Evolutionary conservation across 352 stramenopile species (phyloP), one percentile per base, ranked within the genome.

Genomic region (Plasmopara muralis): DNA sequence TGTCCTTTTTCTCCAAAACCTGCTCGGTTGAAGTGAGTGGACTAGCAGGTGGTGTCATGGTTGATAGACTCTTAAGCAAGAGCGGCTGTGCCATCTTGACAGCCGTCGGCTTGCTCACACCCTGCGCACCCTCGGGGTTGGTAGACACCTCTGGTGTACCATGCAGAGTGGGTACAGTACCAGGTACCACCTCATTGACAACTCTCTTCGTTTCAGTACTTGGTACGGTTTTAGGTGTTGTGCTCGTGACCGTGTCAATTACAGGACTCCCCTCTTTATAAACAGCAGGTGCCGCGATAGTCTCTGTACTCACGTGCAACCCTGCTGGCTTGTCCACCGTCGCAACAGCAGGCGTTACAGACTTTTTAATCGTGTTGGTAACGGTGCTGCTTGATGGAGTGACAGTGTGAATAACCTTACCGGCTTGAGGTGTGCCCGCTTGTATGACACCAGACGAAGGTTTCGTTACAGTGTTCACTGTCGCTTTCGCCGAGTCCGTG

Each of bases 391-490:
- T 35, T 8, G 43, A 8, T 1, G 41, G 60, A 1, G 42, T 31
- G 7, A 50, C 31, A 12, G 57, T 56, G n/a, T 53, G 41, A 0
- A 40, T 48, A 15, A 30, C 37, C 6, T 41, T 55, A 4, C 39
- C 43, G 43, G 45, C 44, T 46, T 38, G 35, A 42, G 45, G 44
- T n/a, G 43, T 10, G 30, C 44, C 29, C 2, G 37, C 48, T 6
- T 58, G 52, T n/a, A 43, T 29, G 16, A 56, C 28, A 8, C 29
- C 40, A 9, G 34, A n/a, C 37, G 28, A 13, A 33, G 45, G 43
- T 14, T 53, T 53, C 8, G 35, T 16, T 12, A 16, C 13, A 6
- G 39, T 35, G 18, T 16, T 43, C 4, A n/a, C 43, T 16, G 31
- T 35, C 31, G 10, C 6, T 5, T 35, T 12, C 6, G 31, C 31